Conservation (phyloP, 129 eudicot species). For the Arctium minus region DNA sequence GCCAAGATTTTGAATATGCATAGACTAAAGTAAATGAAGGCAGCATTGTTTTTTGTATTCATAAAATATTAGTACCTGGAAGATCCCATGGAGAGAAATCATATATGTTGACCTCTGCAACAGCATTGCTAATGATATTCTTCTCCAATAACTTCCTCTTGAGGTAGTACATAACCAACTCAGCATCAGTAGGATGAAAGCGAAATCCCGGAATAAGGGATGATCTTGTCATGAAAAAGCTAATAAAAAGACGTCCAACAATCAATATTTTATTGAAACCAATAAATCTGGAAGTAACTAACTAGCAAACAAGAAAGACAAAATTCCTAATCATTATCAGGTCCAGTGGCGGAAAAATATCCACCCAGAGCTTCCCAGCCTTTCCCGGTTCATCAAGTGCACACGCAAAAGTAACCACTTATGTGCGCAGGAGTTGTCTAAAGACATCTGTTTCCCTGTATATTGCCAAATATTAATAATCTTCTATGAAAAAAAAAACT, state of each 20-base stretch:
- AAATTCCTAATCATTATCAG: conserved; percentile 32
- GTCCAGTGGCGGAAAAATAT: conserved; percentile 76
- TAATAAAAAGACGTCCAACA: conserved; percentile 24
- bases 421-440: conserved; percentile 48
- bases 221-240: conserved; percentile 35
- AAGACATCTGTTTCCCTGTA: conserved; percentile 70
- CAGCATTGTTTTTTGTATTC: neutral
- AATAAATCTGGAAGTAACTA: conserved; percentile 14
- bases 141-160: conserved; percentile 60
- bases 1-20: neutral
- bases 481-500: neutral
- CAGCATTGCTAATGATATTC: conserved; percentile 43
- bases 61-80: conserved; percentile 43
- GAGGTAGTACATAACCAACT: conserved; percentile 67
- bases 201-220: conserved; percentile 75
- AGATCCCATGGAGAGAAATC: conserved; percentile 79
- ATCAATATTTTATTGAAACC: neutral
- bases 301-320: conserved; percentile 13
- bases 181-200: conserved; percentile 78
- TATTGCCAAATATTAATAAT: conserved; percentile 7
- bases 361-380: conserved; percentile 49
- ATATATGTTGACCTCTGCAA: conserved; percentile 68
- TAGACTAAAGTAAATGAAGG: neutral
- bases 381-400: conserved; percentile 62
- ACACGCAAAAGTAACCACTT: conserved; percentile 42